Evolutionary conservation across 257 asterid genomes (phyloP), one percentile per base, ranked within the genome.

Genomic region (Primulina huaijiensis): DNA sequence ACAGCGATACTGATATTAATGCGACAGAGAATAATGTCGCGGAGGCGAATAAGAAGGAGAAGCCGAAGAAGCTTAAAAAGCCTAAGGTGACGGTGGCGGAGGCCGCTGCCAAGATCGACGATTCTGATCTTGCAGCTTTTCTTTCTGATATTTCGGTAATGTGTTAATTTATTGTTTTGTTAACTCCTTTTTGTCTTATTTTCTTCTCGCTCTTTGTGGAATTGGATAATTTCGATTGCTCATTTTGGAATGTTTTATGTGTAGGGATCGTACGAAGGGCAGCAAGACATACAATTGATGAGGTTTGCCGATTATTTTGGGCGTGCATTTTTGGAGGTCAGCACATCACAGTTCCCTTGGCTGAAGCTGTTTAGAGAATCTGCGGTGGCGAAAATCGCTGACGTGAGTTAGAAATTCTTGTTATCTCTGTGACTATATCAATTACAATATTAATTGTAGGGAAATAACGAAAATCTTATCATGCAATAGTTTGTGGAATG

Each of bases 291-390:
- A 66, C 97, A 85, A 43, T 75, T 92, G 87, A 88, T 87, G 95
- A 84, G 95, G 66, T 90, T 92, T 76, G 96, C 97, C 30, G 98
- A 92, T 80, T 92, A 92, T 71, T 90, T 90, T 61, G 96, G 98
- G 31, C 92, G 93, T 68, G 93, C 92, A 56, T 92, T 92, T 81
- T 87, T 97, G 5, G 84, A 81, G 0, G 98, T 92, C 46, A 73
- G 75, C 33, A 83, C 92, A 0, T 77, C 97, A 10, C 95, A 90
- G 64, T 92, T 92, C 76, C 96, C 98, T 10, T 90, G 98, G 98
- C 74, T 79, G 68, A 90, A 88, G 79, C 37, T 92, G 85, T 85
- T 92, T 86, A 85, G 90, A 78, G 98, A 92, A 80, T 92, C 97
- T 34, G 29, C 86, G 1, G 76, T 92, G 79, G 82, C 87, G 0